Evolutionary conservation across 2,329 filamentous ascomycete genomes (phyloP).

Genomic region (Stachybotrys elegans): DNA sequence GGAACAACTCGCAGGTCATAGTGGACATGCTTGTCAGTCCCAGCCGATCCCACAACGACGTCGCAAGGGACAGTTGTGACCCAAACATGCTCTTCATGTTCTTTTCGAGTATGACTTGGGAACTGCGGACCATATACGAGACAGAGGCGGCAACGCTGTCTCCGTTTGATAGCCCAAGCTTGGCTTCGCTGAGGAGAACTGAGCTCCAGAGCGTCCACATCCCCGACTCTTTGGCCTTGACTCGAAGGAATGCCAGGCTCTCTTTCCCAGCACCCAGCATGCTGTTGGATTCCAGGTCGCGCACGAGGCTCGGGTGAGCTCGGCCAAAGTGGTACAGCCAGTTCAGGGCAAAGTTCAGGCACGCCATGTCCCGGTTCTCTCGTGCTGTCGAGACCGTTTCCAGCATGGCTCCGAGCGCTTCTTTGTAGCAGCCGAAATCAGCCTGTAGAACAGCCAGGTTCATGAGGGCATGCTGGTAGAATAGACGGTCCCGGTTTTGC

Average conservation of each 20-base stretch:
- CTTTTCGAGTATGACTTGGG: conserved; percentile 74
- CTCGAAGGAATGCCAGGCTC: conserved; percentile 75
- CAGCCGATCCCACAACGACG: conserved; percentile 70
- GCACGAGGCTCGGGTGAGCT: conserved; percentile 71
- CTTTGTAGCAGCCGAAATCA: conserved; percentile 86
- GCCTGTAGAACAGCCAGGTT: conserved; percentile 91
- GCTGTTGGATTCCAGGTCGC: conserved; percentile 63
- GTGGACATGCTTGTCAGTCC: conserved; percentile 55
- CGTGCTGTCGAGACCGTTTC: conserved; percentile 92
- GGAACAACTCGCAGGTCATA: conserved; percentile 66
- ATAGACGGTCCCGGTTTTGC: conserved; percentile 74
- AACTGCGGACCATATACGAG: conserved; percentile 77
- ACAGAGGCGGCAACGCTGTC: conserved; percentile 59
- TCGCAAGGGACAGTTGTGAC: conserved; percentile 66
- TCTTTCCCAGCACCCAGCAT: conserved; percentile 77
- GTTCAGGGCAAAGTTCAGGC: conserved; percentile 90
- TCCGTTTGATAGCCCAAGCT: conserved; percentile 69
- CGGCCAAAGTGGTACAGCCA: conserved; percentile 96
- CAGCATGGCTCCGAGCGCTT: conserved; percentile 90
- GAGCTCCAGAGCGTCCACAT: conserved; percentile 84
- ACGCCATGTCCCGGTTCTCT: conserved; percentile 87
- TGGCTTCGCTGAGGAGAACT: conserved; percentile 79
- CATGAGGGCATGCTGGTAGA: conserved; percentile 92
- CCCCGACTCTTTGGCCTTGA: conserved; percentile 78
- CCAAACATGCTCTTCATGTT: conserved; percentile 70